These are phyloP conservation scores for Aaosphaeria pasadenensis DNA, from an alignment of 2,329 filamentous ascomycete species.

Conservation along the genomic window DNA sequence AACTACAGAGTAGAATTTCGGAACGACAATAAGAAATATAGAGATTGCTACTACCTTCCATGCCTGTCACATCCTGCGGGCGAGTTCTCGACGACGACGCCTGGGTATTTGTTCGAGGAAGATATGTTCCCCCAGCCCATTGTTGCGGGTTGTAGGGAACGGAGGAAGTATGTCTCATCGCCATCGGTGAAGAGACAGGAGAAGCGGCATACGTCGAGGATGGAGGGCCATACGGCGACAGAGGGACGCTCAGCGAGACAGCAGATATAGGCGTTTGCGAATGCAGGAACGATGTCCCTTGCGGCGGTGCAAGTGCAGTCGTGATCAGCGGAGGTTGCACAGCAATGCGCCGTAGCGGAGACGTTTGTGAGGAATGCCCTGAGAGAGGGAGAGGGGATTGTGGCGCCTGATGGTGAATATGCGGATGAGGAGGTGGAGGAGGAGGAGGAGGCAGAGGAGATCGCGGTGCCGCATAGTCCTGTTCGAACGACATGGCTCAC, in stretches of 20 bases:
- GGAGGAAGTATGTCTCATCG: slow-evolving; percentile 27
- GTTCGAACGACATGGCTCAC: slow-evolving; percentile 19
- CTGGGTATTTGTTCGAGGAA: slow-evolving; percentile 32
- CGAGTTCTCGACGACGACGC: slow-evolving; percentile 22
- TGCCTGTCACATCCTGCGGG: slow-evolving; percentile 43
- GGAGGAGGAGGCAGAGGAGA: slow-evolving; percentile 19
- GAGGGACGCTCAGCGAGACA: slow-evolving; percentile 33
- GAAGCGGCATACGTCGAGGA: slow-evolving; percentile 32
- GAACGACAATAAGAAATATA: not conserved
- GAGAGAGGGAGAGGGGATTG: slow-evolving; percentile 7
- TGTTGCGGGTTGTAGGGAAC: slow-evolving; percentile 50
- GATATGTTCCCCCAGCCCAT: slow-evolving; percentile 43
- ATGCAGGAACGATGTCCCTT: slow-evolving; percentile 28
- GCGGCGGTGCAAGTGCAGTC: slow-evolving; percentile 38
- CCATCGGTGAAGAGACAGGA: slow-evolving; percentile 34
- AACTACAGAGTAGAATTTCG: too few relatives aligned
- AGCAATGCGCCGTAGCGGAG: slow-evolving; percentile 32
- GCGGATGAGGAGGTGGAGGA: slow-evolving; percentile 16
- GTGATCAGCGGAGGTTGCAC: slow-evolving; percentile 42
- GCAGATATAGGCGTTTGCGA: slow-evolving; percentile 40
- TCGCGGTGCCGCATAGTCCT: slow-evolving; percentile 18
- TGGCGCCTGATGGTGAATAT: slow-evolving; percentile 5
- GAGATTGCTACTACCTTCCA: slow-evolving; percentile 44
- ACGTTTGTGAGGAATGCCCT: slow-evolving; percentile 19
- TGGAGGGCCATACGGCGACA: slow-evolving; percentile 34